Conservation (phyloP, 176 grass and related monocot species). For the Carex scoparia region DNA sequence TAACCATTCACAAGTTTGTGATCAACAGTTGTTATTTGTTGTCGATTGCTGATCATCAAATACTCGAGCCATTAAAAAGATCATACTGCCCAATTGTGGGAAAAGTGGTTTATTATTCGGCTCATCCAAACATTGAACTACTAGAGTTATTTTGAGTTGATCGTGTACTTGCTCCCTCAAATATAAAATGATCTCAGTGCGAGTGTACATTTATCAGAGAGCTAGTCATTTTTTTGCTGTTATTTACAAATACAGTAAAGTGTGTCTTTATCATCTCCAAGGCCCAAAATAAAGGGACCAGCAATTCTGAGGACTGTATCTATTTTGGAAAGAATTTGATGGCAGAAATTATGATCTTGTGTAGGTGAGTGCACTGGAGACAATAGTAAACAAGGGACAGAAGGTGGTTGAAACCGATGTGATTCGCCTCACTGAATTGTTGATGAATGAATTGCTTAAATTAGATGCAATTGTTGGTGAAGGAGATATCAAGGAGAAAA, state of each 20-base stretch:
- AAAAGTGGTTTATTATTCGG: background rate
- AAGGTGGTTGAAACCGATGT: slow-evolving; percentile 76
- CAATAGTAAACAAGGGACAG: slow-evolving; percentile 71
- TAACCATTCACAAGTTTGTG: background rate
- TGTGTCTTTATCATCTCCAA: background rate
- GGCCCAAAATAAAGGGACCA: background rate
- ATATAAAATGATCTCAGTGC: background rate
- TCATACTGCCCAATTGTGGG: background rate
- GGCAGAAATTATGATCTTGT: slow-evolving; percentile 18
- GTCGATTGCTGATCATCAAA: background rate
- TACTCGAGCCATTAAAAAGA: background rate
- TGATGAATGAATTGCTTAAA: slow-evolving; percentile 94
- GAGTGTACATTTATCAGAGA: background rate
- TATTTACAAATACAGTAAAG: background rate
- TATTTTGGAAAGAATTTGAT: slow-evolving; percentile 9
- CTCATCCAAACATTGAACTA: background rate
- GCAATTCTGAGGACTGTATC: background rate
- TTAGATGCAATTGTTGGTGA: slow-evolving; percentile 75
- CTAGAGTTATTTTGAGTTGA: background rate
- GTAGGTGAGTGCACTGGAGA: slow-evolving; percentile 75
- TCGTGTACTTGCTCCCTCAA: background rate
- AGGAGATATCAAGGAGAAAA: slow-evolving; percentile 63
- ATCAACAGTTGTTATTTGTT: background rate
- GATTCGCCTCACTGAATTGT: slow-evolving; percentile 62
- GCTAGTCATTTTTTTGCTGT: background rate